Percentiles rank a stretch among this genome's conserved stretches.
Evolutionary conservation across 495 filamentous ascomycete genomes (phyloP).

Genomic region (Cercophora samala): DNA sequence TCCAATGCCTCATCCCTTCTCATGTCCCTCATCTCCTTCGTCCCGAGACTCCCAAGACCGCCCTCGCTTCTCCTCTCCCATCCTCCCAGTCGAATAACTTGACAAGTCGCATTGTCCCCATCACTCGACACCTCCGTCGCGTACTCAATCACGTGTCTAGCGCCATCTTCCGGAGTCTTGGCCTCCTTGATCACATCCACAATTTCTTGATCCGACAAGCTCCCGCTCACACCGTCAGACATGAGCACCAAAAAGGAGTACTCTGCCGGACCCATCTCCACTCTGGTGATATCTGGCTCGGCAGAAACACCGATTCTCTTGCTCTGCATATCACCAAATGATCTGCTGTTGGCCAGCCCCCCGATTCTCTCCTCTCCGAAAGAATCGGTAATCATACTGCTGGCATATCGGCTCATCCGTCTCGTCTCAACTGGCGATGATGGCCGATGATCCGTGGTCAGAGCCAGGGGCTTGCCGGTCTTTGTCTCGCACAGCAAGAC

Average conservation of each 20-base stretch:
- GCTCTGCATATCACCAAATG: conserved; percentile 86
- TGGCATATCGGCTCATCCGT: conserved; percentile 74
- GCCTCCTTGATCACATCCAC: conserved; percentile 95
- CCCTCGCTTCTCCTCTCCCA: conserved; percentile 93
- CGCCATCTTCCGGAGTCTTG: conserved; percentile 80
- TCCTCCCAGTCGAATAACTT: conserved; percentile 86
- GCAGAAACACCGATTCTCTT: conserved; percentile 93
- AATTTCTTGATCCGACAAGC: conserved; percentile 84
- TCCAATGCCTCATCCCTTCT: conserved; percentile 10
- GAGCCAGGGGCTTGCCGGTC: conserved; percentile 70
- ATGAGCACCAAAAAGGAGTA: conserved; percentile 85
- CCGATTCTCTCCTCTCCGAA: conserved; percentile 96
- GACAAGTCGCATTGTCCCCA: conserved; percentile 92
- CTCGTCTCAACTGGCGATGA: conserved; percentile 77
- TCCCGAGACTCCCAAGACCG: conserved; percentile 56
- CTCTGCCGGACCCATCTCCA: conserved; percentile 74
- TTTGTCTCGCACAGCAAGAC: conserved; percentile 79
- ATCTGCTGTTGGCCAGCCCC: conserved; percentile 87
- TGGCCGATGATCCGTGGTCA: conserved; percentile 88
- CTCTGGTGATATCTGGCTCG: conserved; percentile 76
- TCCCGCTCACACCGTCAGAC: conserved; percentile 82
- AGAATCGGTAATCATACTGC: conserved; percentile 84
- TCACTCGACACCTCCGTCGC: conserved; percentile 78
- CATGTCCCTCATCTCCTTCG: conserved; percentile 15
- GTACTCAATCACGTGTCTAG: conserved; percentile 73